These are phyloP conservation scores for Carallia pectinifolia DNA, from an alignment of 345 rosid genomes.

Conservation along the genomic window DNA sequence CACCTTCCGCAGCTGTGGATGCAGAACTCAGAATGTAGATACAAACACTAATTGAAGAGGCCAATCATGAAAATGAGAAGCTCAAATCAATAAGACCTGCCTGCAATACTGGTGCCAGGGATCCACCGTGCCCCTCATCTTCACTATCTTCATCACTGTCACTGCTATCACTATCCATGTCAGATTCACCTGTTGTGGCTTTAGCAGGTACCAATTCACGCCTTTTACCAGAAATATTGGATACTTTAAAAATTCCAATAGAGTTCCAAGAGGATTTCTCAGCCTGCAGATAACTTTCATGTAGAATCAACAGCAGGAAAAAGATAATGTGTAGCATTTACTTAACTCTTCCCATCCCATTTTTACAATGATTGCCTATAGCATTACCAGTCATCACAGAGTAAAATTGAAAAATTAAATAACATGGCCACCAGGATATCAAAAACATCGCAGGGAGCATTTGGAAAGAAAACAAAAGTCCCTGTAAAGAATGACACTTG, in stretches of 20 bases:
- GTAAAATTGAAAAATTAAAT: no score
- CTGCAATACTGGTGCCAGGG: constrained; percentile 66
- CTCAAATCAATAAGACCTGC: constrained; percentile 28
- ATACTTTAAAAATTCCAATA: constrained; percentile 72
- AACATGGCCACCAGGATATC: no score
- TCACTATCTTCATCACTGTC: constrained; percentile 77
- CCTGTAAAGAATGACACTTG: neutral
- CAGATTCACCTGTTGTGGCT: constrained; percentile 45
- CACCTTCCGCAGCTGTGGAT: constrained; percentile 63
- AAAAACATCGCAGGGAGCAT: no score
- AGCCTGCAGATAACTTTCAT: constrained; percentile 49
- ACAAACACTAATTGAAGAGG: neutral
- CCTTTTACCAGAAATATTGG: constrained; percentile 77
- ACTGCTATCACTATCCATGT: constrained; percentile 57
- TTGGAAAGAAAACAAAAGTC: no score
- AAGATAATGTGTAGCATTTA: neutral
- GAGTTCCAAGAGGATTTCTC: constrained; percentile 73
- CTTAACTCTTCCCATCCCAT: neutral
- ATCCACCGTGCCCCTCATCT: constrained; percentile 55
- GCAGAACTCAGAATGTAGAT: constrained; percentile 14
- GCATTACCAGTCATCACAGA: no score
- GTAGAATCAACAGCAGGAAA: neutral
- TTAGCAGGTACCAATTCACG: constrained; percentile 63
- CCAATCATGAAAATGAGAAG: neutral
- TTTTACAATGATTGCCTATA: no score